Conservation (phyloP, 1,284 basidiomycete species). For the Leccinum griseonigrum region DNA sequence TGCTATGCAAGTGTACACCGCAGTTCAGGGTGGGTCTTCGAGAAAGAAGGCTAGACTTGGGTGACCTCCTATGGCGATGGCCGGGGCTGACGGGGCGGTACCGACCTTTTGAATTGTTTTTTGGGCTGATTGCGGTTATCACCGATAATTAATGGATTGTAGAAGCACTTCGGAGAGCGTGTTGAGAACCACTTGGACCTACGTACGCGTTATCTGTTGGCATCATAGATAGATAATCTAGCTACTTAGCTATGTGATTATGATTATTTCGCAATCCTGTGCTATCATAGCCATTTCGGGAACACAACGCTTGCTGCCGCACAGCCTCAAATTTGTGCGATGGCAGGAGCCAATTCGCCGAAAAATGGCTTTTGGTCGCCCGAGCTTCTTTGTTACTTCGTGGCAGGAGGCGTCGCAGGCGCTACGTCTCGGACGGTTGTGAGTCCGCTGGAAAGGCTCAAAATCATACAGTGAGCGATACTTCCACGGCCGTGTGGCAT, state of each 20-base stretch:
- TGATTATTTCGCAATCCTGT: background rate
- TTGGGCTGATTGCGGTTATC: background rate
- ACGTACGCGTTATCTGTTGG: background rate
- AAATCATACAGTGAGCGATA: constrained; percentile 86
- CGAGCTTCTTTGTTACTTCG: constrained; percentile 40
- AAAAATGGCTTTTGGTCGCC: constrained; percentile 34
- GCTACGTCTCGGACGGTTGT: constrained; percentile 90
- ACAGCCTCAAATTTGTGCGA: constrained; percentile 13
- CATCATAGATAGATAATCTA: background rate
- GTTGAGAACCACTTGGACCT: background rate
- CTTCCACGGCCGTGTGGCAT: background rate
- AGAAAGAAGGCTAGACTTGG: constrained; percentile 47
- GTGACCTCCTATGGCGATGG: constrained; percentile 16
- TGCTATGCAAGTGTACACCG: constrained; percentile 34
- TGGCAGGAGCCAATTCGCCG: constrained; percentile 22
- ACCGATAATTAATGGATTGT: background rate
- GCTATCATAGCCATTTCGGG: background rate
- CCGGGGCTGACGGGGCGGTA: background rate
- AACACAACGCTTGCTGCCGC: constrained; percentile 1
- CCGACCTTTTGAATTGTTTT: background rate
- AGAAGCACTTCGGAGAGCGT: background rate
- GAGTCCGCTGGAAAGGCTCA: constrained; percentile 86
- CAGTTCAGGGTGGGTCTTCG: constrained; percentile 33
- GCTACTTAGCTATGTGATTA: background rate
- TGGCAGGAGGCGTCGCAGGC: constrained; percentile 80